Conservation (phyloP, 1,284 basidiomycete species). For the Tylopilus sp. region DNA sequence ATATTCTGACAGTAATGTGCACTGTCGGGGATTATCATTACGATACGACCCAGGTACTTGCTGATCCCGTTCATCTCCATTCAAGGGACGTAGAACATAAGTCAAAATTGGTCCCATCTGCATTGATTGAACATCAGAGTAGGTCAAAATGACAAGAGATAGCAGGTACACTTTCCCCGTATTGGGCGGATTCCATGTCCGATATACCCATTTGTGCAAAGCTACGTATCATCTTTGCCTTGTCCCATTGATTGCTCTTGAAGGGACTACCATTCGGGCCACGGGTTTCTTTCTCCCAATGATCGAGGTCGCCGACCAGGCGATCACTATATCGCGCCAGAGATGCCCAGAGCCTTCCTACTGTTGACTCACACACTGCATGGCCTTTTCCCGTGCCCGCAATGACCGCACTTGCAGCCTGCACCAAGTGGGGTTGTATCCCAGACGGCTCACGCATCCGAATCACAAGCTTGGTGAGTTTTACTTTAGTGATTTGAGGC, state of each 20-base stretch:
- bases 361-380: slow-evolving; percentile 34
- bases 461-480: slow-evolving; percentile 52
- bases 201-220: slow-evolving; percentile 62
- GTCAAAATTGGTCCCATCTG: slow-evolving; percentile 45
- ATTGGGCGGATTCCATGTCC: slow-evolving; percentile 12
- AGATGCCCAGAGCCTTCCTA: slow-evolving; percentile 66
- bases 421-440: slow-evolving; percentile 51
- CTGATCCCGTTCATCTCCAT: slow-evolving; percentile 36
- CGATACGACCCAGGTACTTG: slow-evolving; percentile 30
- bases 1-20: neutral
- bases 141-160: neutral
- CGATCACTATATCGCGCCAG: slow-evolving; percentile 75
- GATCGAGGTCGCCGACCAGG: slow-evolving; percentile 59
- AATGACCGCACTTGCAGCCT: slow-evolving; percentile 55
- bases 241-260: slow-evolving; percentile 61
- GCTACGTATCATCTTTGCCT: slow-evolving; percentile 70
- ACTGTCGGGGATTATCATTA: slow-evolving; percentile 12
- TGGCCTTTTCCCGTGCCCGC: slow-evolving; percentile 40
- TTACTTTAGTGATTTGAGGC: slow-evolving; percentile 33
- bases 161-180: slow-evolving; percentile 20
- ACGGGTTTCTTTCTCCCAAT: slow-evolving; percentile 57
- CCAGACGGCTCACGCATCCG: slow-evolving; percentile 57
- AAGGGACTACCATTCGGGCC: slow-evolving; percentile 48
- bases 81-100: slow-evolving; percentile 43
- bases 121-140: neutral